Evolutionary conservation across 108 stramenopile genomes (phyloP).

Genomic region (Discostella pseudostelligera): DNA sequence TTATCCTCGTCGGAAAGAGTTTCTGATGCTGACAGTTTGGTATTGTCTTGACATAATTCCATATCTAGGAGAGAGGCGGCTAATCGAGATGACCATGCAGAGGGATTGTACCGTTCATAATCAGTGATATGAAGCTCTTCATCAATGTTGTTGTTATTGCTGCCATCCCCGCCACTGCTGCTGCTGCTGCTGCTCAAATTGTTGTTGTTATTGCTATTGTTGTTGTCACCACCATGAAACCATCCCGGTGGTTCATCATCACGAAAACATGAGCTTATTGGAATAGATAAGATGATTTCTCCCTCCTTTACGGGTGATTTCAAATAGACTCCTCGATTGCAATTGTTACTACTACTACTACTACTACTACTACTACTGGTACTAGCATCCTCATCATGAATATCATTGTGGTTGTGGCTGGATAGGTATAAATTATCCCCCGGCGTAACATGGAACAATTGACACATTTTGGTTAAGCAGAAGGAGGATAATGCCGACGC

Average conservation of each 20-base stretch:
- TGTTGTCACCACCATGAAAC: slow-evolving; percentile 19
- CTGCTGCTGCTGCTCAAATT: too few species aligned
- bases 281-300: slow-evolving; percentile 56
- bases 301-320: slow-evolving; percentile 41
- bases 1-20: not conserved
- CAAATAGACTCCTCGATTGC: slow-evolving; percentile 53
- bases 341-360: not conserved
- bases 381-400: not conserved
- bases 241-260: slow-evolving; percentile 64
- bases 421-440: slow-evolving; percentile 1
- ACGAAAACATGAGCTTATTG: slow-evolving; percentile 59
- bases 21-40: not conserved
- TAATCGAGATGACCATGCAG: slow-evolving; percentile 72
- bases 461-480: slow-evolving; percentile 6
- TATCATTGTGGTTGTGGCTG: not conserved
- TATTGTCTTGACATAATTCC: slow-evolving; percentile 12
- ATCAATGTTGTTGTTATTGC: slow-evolving; percentile 19
- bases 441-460: slow-evolving; percentile 7
- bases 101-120: slow-evolving; percentile 22
- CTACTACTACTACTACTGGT: too few species aligned
- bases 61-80: slow-evolving; percentile 61
- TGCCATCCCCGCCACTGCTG: not conserved
- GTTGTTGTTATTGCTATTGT: not conserved
- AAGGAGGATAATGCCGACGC: not conserved
- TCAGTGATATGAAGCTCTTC: slow-evolving; percentile 4